Percentiles rank a stretch among this genome's conserved stretches.
Evolutionary conservation across 495 filamentous ascomycete genomes (phyloP).

Genomic region (Umbilicaria muhlenbergii): DNA sequence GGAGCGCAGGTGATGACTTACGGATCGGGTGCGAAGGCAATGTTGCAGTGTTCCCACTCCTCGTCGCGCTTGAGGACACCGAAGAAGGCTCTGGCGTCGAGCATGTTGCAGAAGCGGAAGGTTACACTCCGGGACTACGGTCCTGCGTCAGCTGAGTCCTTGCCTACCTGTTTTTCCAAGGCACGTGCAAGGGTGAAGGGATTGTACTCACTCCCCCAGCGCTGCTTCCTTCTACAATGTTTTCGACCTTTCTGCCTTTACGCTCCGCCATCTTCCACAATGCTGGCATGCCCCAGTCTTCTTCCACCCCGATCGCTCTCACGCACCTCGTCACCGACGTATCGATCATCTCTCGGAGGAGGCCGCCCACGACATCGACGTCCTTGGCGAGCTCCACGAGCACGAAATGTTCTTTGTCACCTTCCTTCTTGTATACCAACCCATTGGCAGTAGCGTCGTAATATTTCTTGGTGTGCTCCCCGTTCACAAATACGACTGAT

Average conservation of each 20-base stretch:
- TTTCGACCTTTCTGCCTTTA: constrained; percentile 22
- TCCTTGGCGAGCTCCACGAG: constrained; percentile 22
- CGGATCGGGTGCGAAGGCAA: constrained; percentile 28
- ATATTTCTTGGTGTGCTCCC: constrained; percentile 22
- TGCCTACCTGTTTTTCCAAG: too few relatives aligned
- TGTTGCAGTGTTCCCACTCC: constrained; percentile 28
- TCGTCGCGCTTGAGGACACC: constrained; percentile 18
- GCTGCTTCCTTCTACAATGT: constrained; percentile 20
- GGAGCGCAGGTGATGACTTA: constrained; percentile 13
- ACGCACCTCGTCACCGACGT: constrained; percentile 25
- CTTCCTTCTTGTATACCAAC: constrained; percentile 20
- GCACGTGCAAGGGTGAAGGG: background rate
- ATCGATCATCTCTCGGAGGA: constrained; percentile 20
- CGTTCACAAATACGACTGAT: constrained; percentile 26
- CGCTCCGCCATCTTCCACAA: constrained; percentile 17
- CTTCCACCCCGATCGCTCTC: constrained; percentile 22
- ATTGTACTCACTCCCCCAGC: constrained; percentile 18
- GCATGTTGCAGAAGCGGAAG: constrained; percentile 28
- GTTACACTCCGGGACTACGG: constrained; percentile 20
- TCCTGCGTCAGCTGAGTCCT: background rate
- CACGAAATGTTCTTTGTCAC: constrained; percentile 10
- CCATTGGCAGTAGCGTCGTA: constrained; percentile 28
- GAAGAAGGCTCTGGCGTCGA: constrained; percentile 26
- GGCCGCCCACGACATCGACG: constrained; percentile 22
- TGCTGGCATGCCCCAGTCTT: constrained; percentile 16